A percentile compares a stretch with the other conserved stretches of the same genome.
Conservation (phyloP, 2,329 filamentous ascomycete genomes). For the Clarireedia homoeocarpa region DNA sequence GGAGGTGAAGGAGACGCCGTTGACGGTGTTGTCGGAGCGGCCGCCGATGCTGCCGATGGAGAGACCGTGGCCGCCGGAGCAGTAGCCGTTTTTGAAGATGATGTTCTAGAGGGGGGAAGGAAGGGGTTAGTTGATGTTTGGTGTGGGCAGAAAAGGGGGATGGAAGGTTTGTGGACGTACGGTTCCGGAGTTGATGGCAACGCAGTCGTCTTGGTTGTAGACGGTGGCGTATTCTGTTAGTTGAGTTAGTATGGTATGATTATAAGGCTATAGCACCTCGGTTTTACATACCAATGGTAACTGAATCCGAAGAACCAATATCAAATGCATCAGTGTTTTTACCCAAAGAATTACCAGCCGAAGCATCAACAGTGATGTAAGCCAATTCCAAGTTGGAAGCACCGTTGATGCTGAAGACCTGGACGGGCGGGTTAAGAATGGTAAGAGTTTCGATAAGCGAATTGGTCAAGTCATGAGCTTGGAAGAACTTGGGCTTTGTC, state of each 20-base stretch:
- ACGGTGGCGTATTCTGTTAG: conserved; percentile 34
- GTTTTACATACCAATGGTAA: conserved; percentile 37
- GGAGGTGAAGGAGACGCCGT: conserved; percentile 42
- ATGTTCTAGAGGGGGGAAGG: conserved; percentile 8
- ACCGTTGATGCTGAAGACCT: conserved; percentile 41
- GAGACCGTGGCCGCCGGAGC: conserved; percentile 36
- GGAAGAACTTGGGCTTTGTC: conserved; percentile 59
- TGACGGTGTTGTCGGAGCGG: conserved; percentile 45
- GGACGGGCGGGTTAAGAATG: conserved; percentile 47
- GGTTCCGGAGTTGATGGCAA: conserved; percentile 49
- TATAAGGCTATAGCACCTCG: too few relatives aligned
- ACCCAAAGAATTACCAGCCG: conserved; percentile 36
- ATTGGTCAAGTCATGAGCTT: conserved; percentile 41
- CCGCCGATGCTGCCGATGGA: conserved; percentile 53
- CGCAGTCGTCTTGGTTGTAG: conserved; percentile 52
- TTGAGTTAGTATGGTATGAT: too few relatives aligned
- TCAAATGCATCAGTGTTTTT: conserved; percentile 52
- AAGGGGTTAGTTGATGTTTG: too few relatives aligned
- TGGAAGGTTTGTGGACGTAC: too few relatives aligned
- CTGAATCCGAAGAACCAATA: conserved; percentile 37
- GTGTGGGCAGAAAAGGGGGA: too few relatives aligned
- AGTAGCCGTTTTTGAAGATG: conserved; percentile 24
- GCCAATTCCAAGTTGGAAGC: conserved; percentile 37
- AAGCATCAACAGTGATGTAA: conserved; percentile 49
- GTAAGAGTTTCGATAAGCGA: conserved; percentile 43